Conservation (phyloP, 257 asterid species). For the Misopates orontium region DNA sequence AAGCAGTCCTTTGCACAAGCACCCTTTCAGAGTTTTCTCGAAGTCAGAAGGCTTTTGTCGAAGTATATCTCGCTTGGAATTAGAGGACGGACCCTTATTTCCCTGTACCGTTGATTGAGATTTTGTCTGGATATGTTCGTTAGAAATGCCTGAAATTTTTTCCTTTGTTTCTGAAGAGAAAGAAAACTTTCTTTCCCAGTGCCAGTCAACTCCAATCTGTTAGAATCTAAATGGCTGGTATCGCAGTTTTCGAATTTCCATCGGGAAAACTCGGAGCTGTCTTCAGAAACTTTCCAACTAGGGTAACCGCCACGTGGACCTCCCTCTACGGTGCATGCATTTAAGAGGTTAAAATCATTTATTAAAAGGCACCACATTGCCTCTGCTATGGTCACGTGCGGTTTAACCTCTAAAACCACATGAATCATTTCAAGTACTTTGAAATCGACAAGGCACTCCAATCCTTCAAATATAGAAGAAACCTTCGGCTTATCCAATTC, state of each 20-base stretch:
- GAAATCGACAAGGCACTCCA: slow-evolving; percentile 55
- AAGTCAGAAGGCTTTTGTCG: no score
- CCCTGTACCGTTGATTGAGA: slow-evolving; percentile 32
- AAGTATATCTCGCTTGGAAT: no score
- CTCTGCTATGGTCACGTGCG: slow-evolving; percentile 49
- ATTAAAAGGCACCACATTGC: slow-evolving; percentile 79
- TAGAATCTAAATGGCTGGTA: slow-evolving; percentile 30
- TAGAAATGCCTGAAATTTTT: slow-evolving; percentile 31
- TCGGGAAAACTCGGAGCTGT: slow-evolving; percentile 21
- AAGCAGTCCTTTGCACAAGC: no score
- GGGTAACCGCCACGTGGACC: slow-evolving; percentile 14
- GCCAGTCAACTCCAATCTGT: slow-evolving; percentile 23
- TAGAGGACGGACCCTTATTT: no score
- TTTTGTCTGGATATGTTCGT: slow-evolving; percentile 24
- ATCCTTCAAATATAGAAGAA: slow-evolving; percentile 42
- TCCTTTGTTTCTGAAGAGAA: slow-evolving; percentile 38
- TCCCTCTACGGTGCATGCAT: slow-evolving; percentile 45
- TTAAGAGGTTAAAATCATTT: slow-evolving; percentile 60
- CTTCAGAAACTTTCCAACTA: slow-evolving; percentile 11
- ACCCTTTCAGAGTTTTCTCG: no score
- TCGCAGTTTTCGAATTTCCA: slow-evolving; percentile 29
- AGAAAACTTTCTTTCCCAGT: slow-evolving; percentile 30
- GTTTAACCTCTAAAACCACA: slow-evolving; percentile 63
- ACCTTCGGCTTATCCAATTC: slow-evolving; percentile 29
- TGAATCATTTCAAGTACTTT: slow-evolving; percentile 71